Evolutionary conservation across 1,284 basidiomycete genomes (phyloP).

Genomic region (Sporisorium graminicola): DNA sequence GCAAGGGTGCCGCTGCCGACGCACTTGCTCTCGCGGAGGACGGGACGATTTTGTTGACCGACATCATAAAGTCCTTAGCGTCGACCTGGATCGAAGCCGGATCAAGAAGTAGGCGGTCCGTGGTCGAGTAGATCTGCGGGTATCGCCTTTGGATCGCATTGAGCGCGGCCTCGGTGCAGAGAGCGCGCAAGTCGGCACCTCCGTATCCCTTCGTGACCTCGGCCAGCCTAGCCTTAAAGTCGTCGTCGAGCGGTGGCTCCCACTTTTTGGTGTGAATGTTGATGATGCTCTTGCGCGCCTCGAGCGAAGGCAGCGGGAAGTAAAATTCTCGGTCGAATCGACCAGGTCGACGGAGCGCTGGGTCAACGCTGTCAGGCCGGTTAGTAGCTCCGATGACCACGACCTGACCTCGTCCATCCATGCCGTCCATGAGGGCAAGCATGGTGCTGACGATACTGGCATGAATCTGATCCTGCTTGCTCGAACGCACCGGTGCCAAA

Average conservation of each 20-base stretch:
- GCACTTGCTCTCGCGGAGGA: constrained; percentile 92
- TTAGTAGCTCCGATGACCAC: constrained; percentile 99
- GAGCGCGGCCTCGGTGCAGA: constrained; percentile 87
- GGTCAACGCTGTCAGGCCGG: constrained; percentile 94
- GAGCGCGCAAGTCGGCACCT: constrained; percentile 86
- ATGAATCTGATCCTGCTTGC: constrained; percentile 99
- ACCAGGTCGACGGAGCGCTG: constrained; percentile 91
- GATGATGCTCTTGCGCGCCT: constrained; percentile 89
- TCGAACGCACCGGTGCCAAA: constrained; percentile 94
- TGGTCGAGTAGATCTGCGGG: constrained; percentile 96
- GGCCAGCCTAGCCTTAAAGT: constrained; percentile 80
- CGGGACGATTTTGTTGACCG: constrained; percentile 84
- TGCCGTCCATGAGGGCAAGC: constrained; percentile 98
- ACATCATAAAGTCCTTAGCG: constrained; percentile 96
- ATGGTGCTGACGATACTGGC: constrained; percentile 97
- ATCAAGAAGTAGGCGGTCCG: constrained; percentile 85
- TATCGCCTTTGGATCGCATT: constrained; percentile 96
- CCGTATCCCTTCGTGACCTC: constrained; percentile 97
- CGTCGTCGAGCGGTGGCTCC: constrained; percentile 82
- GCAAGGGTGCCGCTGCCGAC: constrained; percentile 85
- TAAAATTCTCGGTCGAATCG: constrained; percentile 99
- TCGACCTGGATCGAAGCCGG: constrained; percentile 88
- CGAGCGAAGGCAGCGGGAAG: constrained; percentile 88
- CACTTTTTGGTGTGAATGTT: constrained; percentile 91
- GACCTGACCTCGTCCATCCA: constrained; percentile 95